Percentiles rank a stretch among this genome's conserved stretches.
Conservation (phyloP, 2,329 filamentous ascomycete species). For the Neonectria faginata region DNA sequence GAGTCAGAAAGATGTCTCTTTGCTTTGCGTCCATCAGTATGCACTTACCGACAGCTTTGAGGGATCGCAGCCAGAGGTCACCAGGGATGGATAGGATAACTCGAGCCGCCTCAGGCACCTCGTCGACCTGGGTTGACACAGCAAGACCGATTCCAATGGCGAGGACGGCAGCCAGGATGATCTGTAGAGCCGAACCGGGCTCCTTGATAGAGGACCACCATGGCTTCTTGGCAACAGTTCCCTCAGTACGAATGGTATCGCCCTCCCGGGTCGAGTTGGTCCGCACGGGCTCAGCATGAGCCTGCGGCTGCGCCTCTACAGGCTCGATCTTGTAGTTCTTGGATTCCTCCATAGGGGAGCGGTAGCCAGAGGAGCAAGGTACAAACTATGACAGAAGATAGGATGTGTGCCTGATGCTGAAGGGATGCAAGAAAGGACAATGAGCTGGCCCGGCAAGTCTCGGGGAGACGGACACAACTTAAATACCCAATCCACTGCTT, state of each 20-base stretch:
- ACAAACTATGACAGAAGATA: conserved; percentile 4
- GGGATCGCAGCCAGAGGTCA: conserved; percentile 61
- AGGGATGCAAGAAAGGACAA: conserved; percentile 19
- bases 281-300: conserved; percentile 29
- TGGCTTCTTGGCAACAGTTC: conserved; percentile 45
- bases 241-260: conserved; percentile 16
- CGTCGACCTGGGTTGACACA: conserved; percentile 56
- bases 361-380: conserved; percentile 18
- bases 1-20: background rate
- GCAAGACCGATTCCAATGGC: conserved; percentile 62
- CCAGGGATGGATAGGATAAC: conserved; percentile 62
- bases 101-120: conserved; percentile 56
- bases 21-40: background rate
- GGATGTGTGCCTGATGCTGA: conserved; percentile 10
- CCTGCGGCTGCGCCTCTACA: conserved; percentile 1
- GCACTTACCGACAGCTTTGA: conserved; percentile 60
- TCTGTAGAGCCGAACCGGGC: conserved; percentile 61
- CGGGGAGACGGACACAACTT: conserved; percentile 9
- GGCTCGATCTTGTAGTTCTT: conserved; percentile 36
- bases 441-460: conserved; percentile 3
- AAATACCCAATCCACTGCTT: conserved; percentile 8
- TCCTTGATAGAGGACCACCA: conserved; percentile 54
- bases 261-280: conserved; percentile 34
- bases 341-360: conserved; percentile 32
- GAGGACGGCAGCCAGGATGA: conserved; percentile 60